Conservation (phyloP, 805 yeast genomes). For the Metschnikowia koreensis region DNA sequence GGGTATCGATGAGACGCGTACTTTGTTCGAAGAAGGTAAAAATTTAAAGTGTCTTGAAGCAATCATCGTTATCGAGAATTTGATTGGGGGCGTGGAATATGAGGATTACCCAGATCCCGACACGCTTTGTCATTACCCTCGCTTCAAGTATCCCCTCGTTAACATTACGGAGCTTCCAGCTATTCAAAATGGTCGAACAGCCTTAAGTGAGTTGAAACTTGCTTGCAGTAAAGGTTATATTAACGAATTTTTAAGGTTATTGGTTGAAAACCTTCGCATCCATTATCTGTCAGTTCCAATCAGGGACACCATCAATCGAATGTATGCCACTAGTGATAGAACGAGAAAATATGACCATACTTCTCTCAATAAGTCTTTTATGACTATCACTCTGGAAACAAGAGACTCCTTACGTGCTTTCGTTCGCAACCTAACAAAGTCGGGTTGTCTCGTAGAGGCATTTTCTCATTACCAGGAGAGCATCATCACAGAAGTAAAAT, state of each 20-base stretch:
- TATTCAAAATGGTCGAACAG: slow-evolving; percentile 47
- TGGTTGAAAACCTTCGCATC: slow-evolving; percentile 59
- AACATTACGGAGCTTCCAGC: slow-evolving; percentile 51
- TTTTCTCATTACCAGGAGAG: slow-evolving; percentile 64
- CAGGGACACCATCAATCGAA: slow-evolving; percentile 51
- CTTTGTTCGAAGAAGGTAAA: slow-evolving; percentile 43
- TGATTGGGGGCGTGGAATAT: slow-evolving; percentile 49
- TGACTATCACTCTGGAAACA: slow-evolving; percentile 37
- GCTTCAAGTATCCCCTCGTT: slow-evolving; percentile 30
- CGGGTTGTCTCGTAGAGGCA: slow-evolving; percentile 61
- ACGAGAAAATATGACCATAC: slow-evolving; percentile 20
- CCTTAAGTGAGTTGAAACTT: slow-evolving; percentile 53
- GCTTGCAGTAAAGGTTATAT: slow-evolving; percentile 71
- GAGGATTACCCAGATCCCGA: slow-evolving; percentile 20
- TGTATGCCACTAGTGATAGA: slow-evolving; percentile 30
- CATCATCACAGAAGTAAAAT: slow-evolving; percentile 68
- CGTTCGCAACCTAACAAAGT: slow-evolving; percentile 56
- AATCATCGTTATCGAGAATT: slow-evolving; percentile 53
- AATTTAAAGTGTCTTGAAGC: slow-evolving; percentile 56
- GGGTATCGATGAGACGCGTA: slow-evolving; percentile 42
- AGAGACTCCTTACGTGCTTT: slow-evolving; percentile 44
- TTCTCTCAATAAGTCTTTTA: slow-evolving; percentile 35
- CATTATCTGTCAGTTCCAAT: slow-evolving; percentile 53
- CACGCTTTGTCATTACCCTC: slow-evolving; percentile 19
- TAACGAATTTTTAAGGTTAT: slow-evolving; percentile 50